These are phyloP conservation scores for Cytospora piceae DNA, from an alignment of 2,329 filamentous ascomycete species.

Conservation along the genomic window DNA sequence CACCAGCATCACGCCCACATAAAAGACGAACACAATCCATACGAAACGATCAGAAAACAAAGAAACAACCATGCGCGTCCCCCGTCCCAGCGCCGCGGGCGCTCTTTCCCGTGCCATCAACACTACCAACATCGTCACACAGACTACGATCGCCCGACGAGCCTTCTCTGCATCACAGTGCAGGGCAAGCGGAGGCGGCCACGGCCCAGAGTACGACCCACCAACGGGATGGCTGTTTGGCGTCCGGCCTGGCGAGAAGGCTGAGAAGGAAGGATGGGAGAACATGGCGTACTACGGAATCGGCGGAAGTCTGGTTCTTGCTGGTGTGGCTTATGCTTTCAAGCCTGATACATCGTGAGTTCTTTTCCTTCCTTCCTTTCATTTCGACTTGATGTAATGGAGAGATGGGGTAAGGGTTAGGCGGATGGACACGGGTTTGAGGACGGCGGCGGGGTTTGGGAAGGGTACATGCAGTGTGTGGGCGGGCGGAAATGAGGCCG, in stretches of 20 bases:
- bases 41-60: not conserved
- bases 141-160: conserved; percentile 2
- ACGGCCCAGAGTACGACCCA: conserved; percentile 84
- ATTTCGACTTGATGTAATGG: not conserved
- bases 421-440: too few relatives aligned
- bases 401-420: not conserved
- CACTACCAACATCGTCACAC: conserved; percentile 1
- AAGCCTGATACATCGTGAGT: conserved; percentile 99
- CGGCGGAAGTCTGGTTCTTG: conserved; percentile 74
- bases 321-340: conserved; percentile 83
- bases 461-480: not conserved
- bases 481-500: not conserved
- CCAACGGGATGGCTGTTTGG: conserved; percentile 92
- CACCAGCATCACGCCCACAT: not conserved
- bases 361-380: not conserved
- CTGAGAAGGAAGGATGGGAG: conserved; percentile 97
- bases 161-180: conserved; percentile 38
- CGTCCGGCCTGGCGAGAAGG: conserved; percentile 92
- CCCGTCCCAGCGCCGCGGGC: conserved; percentile 24
- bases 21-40: not conserved
- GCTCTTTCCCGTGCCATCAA: conserved; percentile 16
- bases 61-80: conserved; percentile 19
- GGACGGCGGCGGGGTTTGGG: not conserved
- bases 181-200: conserved; percentile 46
- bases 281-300: conserved; percentile 82